A percentile compares a stretch with the other conserved stretches of the same genome.
Evolutionary conservation across 2,329 filamentous ascomycete genomes (phyloP).

Genomic region (Fusarium staphyleae): DNA sequence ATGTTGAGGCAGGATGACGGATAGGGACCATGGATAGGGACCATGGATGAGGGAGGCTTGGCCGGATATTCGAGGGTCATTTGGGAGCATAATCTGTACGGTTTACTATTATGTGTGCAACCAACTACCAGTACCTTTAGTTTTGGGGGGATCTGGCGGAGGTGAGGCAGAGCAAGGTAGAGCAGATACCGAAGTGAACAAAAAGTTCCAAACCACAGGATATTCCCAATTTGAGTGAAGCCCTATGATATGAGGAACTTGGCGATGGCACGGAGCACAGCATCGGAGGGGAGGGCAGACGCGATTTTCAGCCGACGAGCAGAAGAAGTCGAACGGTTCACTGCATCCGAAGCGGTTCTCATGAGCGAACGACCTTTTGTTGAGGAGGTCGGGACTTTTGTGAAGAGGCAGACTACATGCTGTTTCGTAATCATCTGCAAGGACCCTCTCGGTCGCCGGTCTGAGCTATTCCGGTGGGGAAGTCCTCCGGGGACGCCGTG

Average conservation of each 20-base stretch:
- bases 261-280: background rate
- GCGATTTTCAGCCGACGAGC: constrained; percentile 18
- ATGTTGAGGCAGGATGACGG: constrained; percentile 29
- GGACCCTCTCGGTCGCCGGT: constrained; percentile 12
- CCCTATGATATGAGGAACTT: constrained; percentile 12
- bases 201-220: background rate
- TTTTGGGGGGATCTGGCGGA: constrained; percentile 20
- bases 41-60: constrained; percentile 17
- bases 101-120: constrained; percentile 34
- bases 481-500: constrained; percentile 16
- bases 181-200: constrained; percentile 25
- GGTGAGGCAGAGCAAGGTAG: constrained; percentile 8
- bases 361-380: constrained; percentile 20
- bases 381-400: constrained; percentile 36
- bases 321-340: constrained; percentile 25
- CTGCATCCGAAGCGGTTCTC: background rate
- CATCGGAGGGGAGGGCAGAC: constrained; percentile 6
- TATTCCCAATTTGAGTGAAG: constrained; percentile 8
- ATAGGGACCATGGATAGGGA: constrained; percentile 19
- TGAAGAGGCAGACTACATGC: constrained; percentile 19
- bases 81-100: constrained; percentile 37
- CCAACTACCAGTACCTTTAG: constrained; percentile 35
- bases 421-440: constrained; percentile 28
- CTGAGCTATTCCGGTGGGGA: constrained; percentile 22
- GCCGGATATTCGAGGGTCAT: constrained; percentile 22